Evolutionary conservation across 2,329 filamentous ascomycete genomes (phyloP).

Genomic region (Alternaria sp.): DNA sequence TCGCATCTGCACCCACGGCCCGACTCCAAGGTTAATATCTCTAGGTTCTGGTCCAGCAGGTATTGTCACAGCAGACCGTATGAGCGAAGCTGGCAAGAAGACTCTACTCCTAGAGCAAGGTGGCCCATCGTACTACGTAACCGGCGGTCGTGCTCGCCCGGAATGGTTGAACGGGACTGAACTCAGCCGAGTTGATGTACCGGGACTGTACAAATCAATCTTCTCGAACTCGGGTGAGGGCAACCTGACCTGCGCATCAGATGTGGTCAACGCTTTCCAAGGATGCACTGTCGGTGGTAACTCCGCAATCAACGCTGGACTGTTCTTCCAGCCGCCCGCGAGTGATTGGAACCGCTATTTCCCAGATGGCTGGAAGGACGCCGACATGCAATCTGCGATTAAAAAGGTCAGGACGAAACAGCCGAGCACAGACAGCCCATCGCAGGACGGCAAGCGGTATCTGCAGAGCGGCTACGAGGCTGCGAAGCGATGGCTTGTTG

Average conservation of each 20-base stretch:
- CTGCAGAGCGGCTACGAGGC: slow-evolving; percentile 59
- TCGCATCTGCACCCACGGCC: not conserved
- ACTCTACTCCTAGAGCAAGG: slow-evolving; percentile 63
- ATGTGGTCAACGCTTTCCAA: slow-evolving; percentile 54
- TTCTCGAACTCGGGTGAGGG: slow-evolving; percentile 51
- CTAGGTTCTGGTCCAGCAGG: slow-evolving; percentile 60
- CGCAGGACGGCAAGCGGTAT: slow-evolving; percentile 57
- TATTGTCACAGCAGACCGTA: slow-evolving; percentile 61
- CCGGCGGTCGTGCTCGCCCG: slow-evolving; percentile 58
- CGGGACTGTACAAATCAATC: slow-evolving; percentile 61
- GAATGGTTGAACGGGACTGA: slow-evolving; percentile 59
- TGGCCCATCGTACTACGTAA: slow-evolving; percentile 60
- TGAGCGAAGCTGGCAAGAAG: slow-evolving; percentile 62
- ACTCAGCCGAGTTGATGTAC: slow-evolving; percentile 62
- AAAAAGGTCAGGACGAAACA: slow-evolving; percentile 56
- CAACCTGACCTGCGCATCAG: slow-evolving; percentile 53
- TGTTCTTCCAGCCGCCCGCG: slow-evolving; percentile 63
- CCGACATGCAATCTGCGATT: slow-evolving; percentile 59
- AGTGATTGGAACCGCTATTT: slow-evolving; percentile 63
- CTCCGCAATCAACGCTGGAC: slow-evolving; percentile 63
- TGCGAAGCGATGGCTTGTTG: slow-evolving; percentile 61
- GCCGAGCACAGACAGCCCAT: slow-evolving; percentile 56
- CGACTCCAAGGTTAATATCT: not conserved
- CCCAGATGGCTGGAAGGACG: slow-evolving; percentile 61
- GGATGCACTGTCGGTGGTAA: slow-evolving; percentile 63